phyloP scores from a whole-genome alignment of 805 yeast species.

The Hanseniaspora valbyensis region DNA sequence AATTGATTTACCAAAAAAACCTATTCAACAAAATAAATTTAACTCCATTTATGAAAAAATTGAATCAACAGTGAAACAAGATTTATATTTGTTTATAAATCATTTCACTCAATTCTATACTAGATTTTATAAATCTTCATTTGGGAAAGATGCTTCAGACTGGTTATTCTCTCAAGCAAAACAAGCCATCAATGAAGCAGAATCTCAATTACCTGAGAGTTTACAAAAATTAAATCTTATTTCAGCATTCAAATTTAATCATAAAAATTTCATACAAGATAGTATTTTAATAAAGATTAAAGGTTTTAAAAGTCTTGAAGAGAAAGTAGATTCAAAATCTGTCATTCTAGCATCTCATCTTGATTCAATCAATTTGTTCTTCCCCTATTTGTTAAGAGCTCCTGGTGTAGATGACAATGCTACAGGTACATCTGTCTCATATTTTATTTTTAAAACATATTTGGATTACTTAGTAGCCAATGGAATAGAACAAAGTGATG shows the following conservation, averaged over 20 bases:
- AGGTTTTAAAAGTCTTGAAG: conserved; percentile 34
- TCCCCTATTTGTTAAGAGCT: conserved; percentile 58
- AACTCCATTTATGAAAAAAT: neutral
- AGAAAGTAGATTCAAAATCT: conserved; percentile 30
- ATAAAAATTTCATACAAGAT: conserved; percentile 65
- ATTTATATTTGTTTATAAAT: conserved; percentile 44
- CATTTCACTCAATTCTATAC: conserved; percentile 60
- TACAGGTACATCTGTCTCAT: conserved; percentile 67
- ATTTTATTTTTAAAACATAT: conserved; percentile 64
- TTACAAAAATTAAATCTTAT: neutral
- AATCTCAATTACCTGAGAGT: neutral
- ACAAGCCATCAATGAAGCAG: conserved; percentile 21
- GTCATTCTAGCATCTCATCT: conserved; percentile 84
- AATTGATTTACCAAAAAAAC: neutral
- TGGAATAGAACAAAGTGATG: conserved; percentile 20
- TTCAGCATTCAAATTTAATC: conserved; percentile 38
- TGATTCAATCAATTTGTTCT: conserved; percentile 65
- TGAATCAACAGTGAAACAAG: neutral
- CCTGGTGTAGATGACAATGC: conserved; percentile 98
- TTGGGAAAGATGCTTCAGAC: conserved; percentile 59
- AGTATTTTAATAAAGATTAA: conserved; percentile 58
- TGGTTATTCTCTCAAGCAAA: conserved; percentile 47
- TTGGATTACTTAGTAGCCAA: conserved; percentile 25
- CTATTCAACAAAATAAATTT: neutral
- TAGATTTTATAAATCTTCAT: conserved; percentile 60